These are phyloP conservation scores for Atkinsonella hypoxylon DNA, from an alignment of 2,329 filamentous ascomycete species.

Conservation along the genomic window DNA sequence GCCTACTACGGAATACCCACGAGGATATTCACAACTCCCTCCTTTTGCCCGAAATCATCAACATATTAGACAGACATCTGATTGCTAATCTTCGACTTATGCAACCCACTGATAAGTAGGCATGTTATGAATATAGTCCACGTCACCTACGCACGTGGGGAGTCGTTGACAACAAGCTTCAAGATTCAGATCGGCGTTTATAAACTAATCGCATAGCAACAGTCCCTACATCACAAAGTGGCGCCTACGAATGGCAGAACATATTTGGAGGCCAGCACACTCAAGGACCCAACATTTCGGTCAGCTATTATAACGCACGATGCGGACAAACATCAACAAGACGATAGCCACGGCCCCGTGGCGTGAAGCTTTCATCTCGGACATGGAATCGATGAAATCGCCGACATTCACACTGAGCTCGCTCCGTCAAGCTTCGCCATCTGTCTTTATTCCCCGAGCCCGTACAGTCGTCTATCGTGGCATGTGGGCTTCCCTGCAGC, in stretches of 20 bases:
- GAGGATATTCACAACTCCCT: background rate
- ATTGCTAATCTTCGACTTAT: too few species aligned
- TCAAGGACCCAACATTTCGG: constrained; percentile 1
- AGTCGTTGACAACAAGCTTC: background rate
- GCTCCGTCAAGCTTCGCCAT: constrained; percentile 25
- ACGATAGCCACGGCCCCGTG: constrained; percentile 33
- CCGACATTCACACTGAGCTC: constrained; percentile 41
- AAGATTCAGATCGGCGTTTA: background rate
- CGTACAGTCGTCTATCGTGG: constrained; percentile 79
- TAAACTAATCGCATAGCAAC: background rate
- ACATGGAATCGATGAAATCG: constrained; percentile 33
- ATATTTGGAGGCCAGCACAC: background rate
- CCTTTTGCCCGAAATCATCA: too few species aligned
- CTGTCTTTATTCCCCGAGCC: constrained; percentile 39
- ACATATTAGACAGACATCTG: background rate
- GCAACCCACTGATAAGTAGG: background rate
- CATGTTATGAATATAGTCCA: background rate
- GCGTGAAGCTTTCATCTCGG: constrained; percentile 39
- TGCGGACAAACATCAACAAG: constrained; percentile 11
- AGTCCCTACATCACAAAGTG: background rate
- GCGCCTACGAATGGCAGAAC: background rate
- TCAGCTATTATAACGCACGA: constrained; percentile 17
- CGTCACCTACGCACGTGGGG: background rate
- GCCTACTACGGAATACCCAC: too few species aligned
- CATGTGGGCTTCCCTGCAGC: constrained; percentile 64